Conservation (phyloP, 108 stramenopile genomes). For the Asterionellopsis glacialis region DNA sequence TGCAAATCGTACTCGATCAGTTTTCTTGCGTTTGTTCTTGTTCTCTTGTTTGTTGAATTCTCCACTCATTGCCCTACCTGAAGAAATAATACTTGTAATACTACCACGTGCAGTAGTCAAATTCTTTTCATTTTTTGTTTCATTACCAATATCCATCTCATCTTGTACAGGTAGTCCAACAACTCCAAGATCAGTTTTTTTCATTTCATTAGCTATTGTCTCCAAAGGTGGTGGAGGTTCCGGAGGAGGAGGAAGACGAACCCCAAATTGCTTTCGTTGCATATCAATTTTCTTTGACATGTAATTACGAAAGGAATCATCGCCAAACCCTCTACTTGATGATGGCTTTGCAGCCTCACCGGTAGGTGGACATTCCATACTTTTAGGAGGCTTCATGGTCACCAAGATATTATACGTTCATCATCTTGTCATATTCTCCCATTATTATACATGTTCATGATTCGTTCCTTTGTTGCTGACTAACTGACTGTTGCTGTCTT, state of each 20-base stretch:
- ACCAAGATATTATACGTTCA: no score
- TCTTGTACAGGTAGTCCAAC: no score
- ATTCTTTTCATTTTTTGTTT: no score
- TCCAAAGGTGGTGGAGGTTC: not conserved
- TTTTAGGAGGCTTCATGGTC: slow-evolving; percentile 44
- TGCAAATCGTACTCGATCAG: not conserved
- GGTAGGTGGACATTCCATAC: slow-evolving; percentile 38
- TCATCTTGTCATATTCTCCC: no score
- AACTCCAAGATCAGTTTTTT: no score
- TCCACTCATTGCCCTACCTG: not conserved
- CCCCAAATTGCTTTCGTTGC: slow-evolving; percentile 72
- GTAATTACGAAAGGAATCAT: slow-evolving; percentile 77
- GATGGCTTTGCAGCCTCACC: slow-evolving; percentile 25
- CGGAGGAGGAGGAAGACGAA: slow-evolving; percentile 66
- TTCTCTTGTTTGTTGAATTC: not conserved
- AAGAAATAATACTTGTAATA: no score
- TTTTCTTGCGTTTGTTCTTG: not conserved
- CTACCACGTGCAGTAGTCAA: no score
- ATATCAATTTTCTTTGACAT: slow-evolving; percentile 78
- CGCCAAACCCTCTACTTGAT: slow-evolving; percentile 28
- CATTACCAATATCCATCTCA: no score
- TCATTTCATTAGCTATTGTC: no score
- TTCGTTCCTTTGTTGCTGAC: no score
- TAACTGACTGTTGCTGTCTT: no score
- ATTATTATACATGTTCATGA: no score